Base-by-base conservation (phyloP, 2,329 filamentous ascomycete genomes). In the Xylariaceae sp. region DNA sequence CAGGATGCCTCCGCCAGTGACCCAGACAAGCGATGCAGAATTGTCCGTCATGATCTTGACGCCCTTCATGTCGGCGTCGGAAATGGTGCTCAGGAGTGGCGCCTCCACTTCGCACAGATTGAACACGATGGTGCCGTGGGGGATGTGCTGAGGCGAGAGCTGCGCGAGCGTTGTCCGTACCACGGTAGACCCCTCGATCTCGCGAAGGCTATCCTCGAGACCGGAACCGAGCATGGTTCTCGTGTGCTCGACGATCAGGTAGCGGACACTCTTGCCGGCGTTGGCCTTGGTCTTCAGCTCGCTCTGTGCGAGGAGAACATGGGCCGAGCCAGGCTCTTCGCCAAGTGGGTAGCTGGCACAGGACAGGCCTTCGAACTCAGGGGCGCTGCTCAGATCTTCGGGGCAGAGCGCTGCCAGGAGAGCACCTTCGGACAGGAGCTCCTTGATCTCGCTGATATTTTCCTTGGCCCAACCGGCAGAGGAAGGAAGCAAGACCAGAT, bases 41-140 rank as follows among this genome's bases (percentile, higher is more conserved):
- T 30, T 37, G 21, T 46, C 36, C 1, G 46, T 51, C 23, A 51
- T 34, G 3, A 39, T 6, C 29, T 51, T 47, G 2, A 51, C 40
- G 0, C 14, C 14, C 6, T 27, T 4, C 44, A 51, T 50, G 5
- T 50, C 37, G 4, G 39, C 21, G 5, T 37, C 34, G 42, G 34
- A 36, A 3, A 47, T 41, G 4, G n/a, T 36, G 18, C 13, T 15
- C 2, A 51, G 34, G 1, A 51, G 29, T 3, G 48, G 37, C 2
- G 28, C 23, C 5, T 36, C 8, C 8, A 42, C 5, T 21, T 51
- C 46, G 15, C 31, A 32, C 3, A 46, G 30, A 14, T 21, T 39
- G 32, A 48, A 36, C 11, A 46, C 26, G 11, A 16, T 41, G 2
- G 34, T 39, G 1, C 32, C 34, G 3, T 3, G n/a, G 9, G 24